These are phyloP conservation scores for Trichosporon asahii DNA, from an alignment of 1,284 basidiomycete species.

Conservation along the genomic window DNA sequence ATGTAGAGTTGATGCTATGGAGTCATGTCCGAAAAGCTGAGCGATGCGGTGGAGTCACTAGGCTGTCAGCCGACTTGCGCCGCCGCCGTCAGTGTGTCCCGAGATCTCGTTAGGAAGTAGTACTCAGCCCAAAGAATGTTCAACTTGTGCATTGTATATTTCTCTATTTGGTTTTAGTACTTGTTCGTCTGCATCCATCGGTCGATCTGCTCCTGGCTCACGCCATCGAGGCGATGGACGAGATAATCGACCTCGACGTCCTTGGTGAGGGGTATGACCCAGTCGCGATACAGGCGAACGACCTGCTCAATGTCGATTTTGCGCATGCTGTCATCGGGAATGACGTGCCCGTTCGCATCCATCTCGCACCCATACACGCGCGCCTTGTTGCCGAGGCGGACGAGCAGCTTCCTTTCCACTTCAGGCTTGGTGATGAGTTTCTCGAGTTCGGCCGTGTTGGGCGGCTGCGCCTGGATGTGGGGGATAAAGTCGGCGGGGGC, in stretches of 20 bases:
- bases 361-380: slow-evolving; percentile 89
- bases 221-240: slow-evolving; percentile 73
- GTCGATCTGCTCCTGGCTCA: slow-evolving; percentile 75
- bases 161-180: background rate
- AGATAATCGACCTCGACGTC: slow-evolving; percentile 98
- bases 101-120: too few species aligned
- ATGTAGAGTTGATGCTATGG: too few species aligned
- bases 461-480: slow-evolving; percentile 66
- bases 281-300: slow-evolving; percentile 86
- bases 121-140: too few species aligned
- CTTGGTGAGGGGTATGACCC: slow-evolving; percentile 95
- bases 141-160: too few species aligned
- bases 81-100: too few species aligned
- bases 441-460: slow-evolving; percentile 71
- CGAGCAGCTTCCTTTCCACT: slow-evolving; percentile 83
- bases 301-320: slow-evolving; percentile 94
- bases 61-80: too few species aligned
- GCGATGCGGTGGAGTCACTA: too few species aligned
- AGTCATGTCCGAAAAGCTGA: too few species aligned
- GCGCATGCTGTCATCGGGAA: slow-evolving; percentile 42
- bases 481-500: slow-evolving; percentile 85
- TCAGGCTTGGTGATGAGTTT: slow-evolving; percentile 92
- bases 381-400: slow-evolving; percentile 85
- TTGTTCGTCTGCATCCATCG: slow-evolving; percentile 52
- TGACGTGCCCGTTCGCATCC: slow-evolving; percentile 64